Conservation (phyloP, 352 stramenopile genomes). For the Vaucheria bursata region DNA sequence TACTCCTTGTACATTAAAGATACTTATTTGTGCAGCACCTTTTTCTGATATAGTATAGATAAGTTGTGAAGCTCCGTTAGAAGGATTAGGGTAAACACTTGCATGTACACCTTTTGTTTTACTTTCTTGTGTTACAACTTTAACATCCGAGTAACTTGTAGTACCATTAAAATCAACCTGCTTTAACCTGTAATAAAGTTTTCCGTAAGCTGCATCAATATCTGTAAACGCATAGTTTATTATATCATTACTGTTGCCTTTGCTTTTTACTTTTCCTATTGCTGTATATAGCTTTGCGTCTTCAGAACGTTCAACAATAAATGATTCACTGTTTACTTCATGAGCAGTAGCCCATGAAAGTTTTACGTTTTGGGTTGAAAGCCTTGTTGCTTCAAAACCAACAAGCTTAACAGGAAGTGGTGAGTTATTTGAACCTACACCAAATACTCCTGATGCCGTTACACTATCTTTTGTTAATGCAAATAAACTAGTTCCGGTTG, state of each 20-base stretch:
- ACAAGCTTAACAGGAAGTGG: slow-evolving; percentile 6
- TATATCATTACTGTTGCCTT: slow-evolving; percentile 8
- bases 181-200: slow-evolving; percentile 9
- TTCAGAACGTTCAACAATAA: slow-evolving; percentile 8
- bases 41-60: slow-evolving; percentile 9
- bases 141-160: slow-evolving; percentile 8
- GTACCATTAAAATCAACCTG: slow-evolving; percentile 8
- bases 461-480: slow-evolving; percentile 8
- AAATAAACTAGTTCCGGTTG: slow-evolving; percentile 8
- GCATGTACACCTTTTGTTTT: slow-evolving; percentile 8
- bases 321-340: slow-evolving; percentile 8
- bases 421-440: slow-evolving; percentile 8
- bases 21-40: slow-evolving; percentile 7
- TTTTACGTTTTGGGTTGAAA: slow-evolving; percentile 8
- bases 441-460: slow-evolving; percentile 6
- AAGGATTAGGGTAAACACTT: slow-evolving; percentile 8
- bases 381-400: slow-evolving; percentile 6
- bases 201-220: slow-evolving; percentile 7
- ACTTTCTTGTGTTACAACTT: slow-evolving; percentile 8
- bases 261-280: slow-evolving; percentile 9
- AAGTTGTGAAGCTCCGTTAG: slow-evolving; percentile 6
- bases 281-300: slow-evolving; percentile 6
- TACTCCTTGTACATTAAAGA: slow-evolving; percentile 8
- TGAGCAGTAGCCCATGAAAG: slow-evolving; percentile 5
- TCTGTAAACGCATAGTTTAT: slow-evolving; percentile 8